These are phyloP conservation scores for Acacia melanoxylon DNA, from an alignment of 306 rosid genomes.

Conservation along the genomic window DNA sequence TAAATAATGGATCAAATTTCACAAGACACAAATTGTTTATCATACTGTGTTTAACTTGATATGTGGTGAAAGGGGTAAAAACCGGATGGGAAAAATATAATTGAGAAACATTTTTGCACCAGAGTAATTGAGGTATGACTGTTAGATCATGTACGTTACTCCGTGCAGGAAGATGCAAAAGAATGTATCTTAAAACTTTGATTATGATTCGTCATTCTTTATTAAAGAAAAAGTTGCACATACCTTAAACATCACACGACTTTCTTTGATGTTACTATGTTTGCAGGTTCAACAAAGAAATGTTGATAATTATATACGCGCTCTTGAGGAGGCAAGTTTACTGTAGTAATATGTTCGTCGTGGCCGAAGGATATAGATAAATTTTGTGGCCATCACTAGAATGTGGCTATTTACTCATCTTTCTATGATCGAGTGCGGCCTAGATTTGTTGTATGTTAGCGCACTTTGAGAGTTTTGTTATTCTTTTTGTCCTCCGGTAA, in stretches of 20 bases:
- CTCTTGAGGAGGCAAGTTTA: constrained; percentile 56
- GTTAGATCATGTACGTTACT: background rate
- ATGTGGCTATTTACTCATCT: background rate
- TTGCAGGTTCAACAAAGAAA: constrained; percentile 33
- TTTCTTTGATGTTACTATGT: background rate
- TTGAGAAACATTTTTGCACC: constrained; percentile 41
- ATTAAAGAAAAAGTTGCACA: too few relatives aligned
- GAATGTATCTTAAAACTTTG: constrained; percentile 10
- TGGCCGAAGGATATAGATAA: constrained; percentile 13
- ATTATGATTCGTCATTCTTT: background rate
- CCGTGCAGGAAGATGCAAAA: background rate
- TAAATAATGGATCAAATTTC: constrained; percentile 3
- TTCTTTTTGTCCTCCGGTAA: background rate
- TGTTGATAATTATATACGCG: constrained; percentile 45
- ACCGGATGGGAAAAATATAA: constrained; percentile 41
- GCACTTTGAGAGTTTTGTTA: background rate
- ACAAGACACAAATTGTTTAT: background rate
- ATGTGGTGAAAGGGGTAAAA: constrained; percentile 34
- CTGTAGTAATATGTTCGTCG: constrained; percentile 22
- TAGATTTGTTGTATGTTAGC: background rate
- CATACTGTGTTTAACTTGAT: constrained; percentile 48
- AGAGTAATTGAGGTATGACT: constrained; percentile 37
- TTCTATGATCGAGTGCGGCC: background rate
- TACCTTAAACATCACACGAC: background rate
- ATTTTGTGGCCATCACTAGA: background rate